Base-by-base conservation (phyloP, 768 basidiomycete genomes). In the Suillus discolor region DNA sequence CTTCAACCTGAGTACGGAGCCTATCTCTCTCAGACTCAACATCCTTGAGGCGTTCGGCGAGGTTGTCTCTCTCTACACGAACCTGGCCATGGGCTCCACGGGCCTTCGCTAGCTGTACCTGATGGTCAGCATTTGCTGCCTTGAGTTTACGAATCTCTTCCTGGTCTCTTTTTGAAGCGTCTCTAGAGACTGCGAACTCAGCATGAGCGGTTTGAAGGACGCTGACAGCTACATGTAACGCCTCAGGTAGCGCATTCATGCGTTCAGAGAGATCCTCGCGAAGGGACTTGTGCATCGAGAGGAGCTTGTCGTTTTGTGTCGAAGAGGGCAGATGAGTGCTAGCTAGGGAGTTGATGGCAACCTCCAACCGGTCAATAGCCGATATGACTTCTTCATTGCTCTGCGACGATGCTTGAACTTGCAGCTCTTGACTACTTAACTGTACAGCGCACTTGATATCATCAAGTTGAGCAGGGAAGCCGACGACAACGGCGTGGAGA, bases 31-130 rank as follows among this genome's bases (percentile, higher is more conserved):
- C 92, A 36, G 74, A 79, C 73, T 94, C 92, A 0, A 81, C 80
- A 28, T 79, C 79, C 28, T 74, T 78, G 38, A 92, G 77, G 67
- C 90, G 90, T 68, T 93, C 90, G 25, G 71, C 77, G 55, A 93
- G 74, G 44, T 85, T 79, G 59, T 94, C 93, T 77, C 93, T 95
- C 80, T 95, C 93, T 16, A 91, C 91, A 18, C 91, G 87, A 6
- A 90, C 84, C 72, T 91, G 89, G 0, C 92, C 91, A 70, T 92
- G 89, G 16, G 88, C 87, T 25, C 87, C 86, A 62, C 91, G 89
- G 60, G 93, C 90, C 77, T 92, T 92, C 15, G 87, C 85, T 13
- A 94, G 71, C 70, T 93, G 89, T 41, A 88, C 79, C 71, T 93
- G 91, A 59, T 87, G 81, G 8, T 94, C 92, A 9, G 84, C 79